These are phyloP conservation scores for Phytophthora citrophthora DNA, from an alignment of 352 stramenopile species.

Conservation along the genomic window DNA sequence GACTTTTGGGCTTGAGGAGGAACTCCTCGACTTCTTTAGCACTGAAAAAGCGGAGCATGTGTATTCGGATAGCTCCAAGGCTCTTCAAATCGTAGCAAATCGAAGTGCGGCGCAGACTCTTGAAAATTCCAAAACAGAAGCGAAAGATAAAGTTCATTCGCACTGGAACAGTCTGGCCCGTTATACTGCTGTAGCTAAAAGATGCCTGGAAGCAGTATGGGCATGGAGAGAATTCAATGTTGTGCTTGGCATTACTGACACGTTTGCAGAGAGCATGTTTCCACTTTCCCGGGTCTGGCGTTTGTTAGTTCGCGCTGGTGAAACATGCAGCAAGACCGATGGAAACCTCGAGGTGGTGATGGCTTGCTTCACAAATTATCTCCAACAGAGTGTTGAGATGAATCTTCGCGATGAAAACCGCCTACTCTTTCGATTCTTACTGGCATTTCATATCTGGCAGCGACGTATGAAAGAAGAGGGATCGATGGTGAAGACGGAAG, in stretches of 20 bases:
- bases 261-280: background rate
- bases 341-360: constrained; percentile 28
- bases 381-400: constrained; percentile 26
- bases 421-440: constrained; percentile 45
- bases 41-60: constrained; percentile 41
- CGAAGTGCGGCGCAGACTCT: constrained; percentile 56
- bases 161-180: constrained; percentile 29
- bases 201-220: constrained; percentile 43
- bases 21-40: constrained; percentile 69
- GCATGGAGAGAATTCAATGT: constrained; percentile 42
- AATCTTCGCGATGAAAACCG: constrained; percentile 41
- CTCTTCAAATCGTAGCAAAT: constrained; percentile 66
- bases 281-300: constrained; percentile 47
- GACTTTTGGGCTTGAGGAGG: constrained; percentile 59
- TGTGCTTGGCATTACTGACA: background rate
- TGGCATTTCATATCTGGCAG: constrained; percentile 45
- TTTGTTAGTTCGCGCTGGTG: constrained; percentile 31
- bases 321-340: constrained; percentile 25
- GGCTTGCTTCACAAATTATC: constrained; percentile 27
- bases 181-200: constrained; percentile 35
- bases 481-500: background rate
- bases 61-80: constrained; percentile 57
- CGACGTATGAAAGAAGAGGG: constrained; percentile 22
- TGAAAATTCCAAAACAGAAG: constrained; percentile 48
- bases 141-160: constrained; percentile 40